Base-by-base conservation (phyloP, 352 stramenopile genomes). In the Bremia lactucae region DNA sequence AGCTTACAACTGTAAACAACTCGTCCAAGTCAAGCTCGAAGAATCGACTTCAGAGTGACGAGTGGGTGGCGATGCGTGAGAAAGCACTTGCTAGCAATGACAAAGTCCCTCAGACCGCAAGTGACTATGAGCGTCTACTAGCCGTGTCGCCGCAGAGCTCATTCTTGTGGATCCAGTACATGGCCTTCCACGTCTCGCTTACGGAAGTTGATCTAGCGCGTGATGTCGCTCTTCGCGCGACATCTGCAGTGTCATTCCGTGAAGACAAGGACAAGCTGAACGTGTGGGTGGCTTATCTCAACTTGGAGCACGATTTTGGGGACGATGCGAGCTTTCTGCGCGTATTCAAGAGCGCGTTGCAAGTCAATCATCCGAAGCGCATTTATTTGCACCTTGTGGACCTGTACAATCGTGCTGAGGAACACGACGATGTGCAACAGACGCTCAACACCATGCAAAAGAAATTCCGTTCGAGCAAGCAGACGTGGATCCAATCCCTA, bases 111-210 rank as follows among this genome's bases (percentile, higher is more conserved):
- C 87, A 97, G 57, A 95, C 76, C 6, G 71, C 87, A 9, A 86
- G 87, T 33, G 93, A 98, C 59, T 98, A 96, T 64, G 93, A 98
- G 62, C 90, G 94, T 15, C 63, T 98, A 33, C 62, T 98, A 36
- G 88, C 87, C 8, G 87, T 91, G 36, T 93, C 81, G 40, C 94
- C 94, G 11, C 95, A 97, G 59, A 96, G 80, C 52, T 97, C 91
- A 36, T 96, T 95, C 65, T 44, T 97, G 49, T 98, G 93, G 93
- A 98, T 98, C 55, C 86, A 95, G 55, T 98, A 97, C 73, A 98
- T 98, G 93, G 94, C 94, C 11, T 98, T 97, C 70, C 84, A 98
- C 62, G 69, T 98, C 23, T 96, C 88, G 26, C 65, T 97, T 15
- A 96, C 89, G 24, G 90, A 98, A 51, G 78, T 97, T 37, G 80